Evolutionary conservation across 306 rosid genomes (phyloP).

Genomic region (Ammopiptanthus mongolicus): DNA sequence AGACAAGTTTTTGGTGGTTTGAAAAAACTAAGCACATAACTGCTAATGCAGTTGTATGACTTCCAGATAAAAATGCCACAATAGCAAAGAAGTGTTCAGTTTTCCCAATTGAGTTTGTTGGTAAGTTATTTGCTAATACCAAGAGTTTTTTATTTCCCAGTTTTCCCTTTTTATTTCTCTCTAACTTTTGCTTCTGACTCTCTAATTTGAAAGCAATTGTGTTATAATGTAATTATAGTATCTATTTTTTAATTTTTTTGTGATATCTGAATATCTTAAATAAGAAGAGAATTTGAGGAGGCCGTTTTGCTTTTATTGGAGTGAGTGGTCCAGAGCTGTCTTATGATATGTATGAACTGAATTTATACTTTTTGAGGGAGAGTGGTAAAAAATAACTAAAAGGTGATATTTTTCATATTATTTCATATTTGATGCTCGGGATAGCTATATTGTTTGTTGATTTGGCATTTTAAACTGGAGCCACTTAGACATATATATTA

Average conservation of each 20-base stretch:
- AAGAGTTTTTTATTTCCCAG: not conserved
- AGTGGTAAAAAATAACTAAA: not conserved
- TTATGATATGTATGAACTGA: not conserved
- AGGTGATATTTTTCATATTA: not conserved
- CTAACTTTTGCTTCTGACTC: too few species aligned
- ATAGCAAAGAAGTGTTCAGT: constrained; percentile 91
- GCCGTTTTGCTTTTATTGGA: not conserved
- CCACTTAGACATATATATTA: not conserved
- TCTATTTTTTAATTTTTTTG: too few species aligned
- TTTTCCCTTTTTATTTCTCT: not conserved
- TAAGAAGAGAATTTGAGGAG: not conserved
- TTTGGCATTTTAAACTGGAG: constrained; percentile 6
- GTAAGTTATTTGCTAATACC: constrained; percentile 36
- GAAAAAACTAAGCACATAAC: constrained; percentile 75
- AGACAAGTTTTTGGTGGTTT: constrained; percentile 98
- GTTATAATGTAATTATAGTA: too few species aligned
- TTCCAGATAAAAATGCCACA: constrained; percentile 82
- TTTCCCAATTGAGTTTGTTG: constrained; percentile 95
- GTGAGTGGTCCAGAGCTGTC: not conserved
- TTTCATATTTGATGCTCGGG: not conserved
- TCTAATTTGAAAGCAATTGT: too few species aligned
- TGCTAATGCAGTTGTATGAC: constrained; percentile 68
- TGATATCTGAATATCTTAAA: too few species aligned
- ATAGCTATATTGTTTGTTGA: not conserved
- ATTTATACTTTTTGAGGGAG: too few species aligned